Conservation (phyloP, 306 rosid species). For the Lagenaria siceraria region DNA sequence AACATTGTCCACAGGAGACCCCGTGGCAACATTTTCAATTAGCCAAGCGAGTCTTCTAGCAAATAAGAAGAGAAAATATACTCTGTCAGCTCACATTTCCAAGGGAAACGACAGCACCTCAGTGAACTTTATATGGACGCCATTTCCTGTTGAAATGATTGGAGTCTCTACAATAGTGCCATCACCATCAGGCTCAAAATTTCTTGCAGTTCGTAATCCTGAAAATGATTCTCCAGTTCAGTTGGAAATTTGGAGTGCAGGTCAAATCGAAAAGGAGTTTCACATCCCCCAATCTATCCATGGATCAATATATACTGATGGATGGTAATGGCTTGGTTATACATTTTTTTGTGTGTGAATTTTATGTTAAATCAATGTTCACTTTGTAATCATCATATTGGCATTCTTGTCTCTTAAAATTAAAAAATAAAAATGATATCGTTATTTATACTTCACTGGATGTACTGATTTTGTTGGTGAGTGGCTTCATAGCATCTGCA, state of each 20-base stretch:
- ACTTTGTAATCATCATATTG: not conserved
- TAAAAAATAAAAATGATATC: not conserved
- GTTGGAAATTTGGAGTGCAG: constrained; percentile 63
- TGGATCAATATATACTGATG: constrained; percentile 61
- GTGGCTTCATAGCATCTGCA: not conserved
- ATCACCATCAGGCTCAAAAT: constrained; percentile 66
- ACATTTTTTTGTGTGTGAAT: not conserved
- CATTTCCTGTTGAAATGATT: constrained; percentile 62
- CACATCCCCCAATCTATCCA: constrained; percentile 59
- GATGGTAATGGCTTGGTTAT: constrained; percentile 35
- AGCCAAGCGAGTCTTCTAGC: constrained; percentile 50
- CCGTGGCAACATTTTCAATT: constrained; percentile 51
- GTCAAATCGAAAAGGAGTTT: constrained; percentile 59
- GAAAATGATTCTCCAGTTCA: constrained; percentile 38
- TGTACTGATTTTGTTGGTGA: not conserved
- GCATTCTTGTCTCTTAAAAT: not conserved
- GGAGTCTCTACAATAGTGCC: constrained; percentile 57
- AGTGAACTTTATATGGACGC: constrained; percentile 54
- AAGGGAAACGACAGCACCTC: constrained; percentile 21
- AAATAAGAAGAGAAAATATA: constrained; percentile 48
- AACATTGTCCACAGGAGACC: constrained; percentile 20
- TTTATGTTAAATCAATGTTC: constrained; percentile 6
- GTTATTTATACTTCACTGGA: not conserved
- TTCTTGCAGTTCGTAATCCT: constrained; percentile 47
- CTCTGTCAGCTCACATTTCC: constrained; percentile 33